Percentiles rank a stretch among this genome's conserved stretches.
Conservation (phyloP, 1,284 basidiomycete genomes). For the Papiliotrema fonsecae region DNA sequence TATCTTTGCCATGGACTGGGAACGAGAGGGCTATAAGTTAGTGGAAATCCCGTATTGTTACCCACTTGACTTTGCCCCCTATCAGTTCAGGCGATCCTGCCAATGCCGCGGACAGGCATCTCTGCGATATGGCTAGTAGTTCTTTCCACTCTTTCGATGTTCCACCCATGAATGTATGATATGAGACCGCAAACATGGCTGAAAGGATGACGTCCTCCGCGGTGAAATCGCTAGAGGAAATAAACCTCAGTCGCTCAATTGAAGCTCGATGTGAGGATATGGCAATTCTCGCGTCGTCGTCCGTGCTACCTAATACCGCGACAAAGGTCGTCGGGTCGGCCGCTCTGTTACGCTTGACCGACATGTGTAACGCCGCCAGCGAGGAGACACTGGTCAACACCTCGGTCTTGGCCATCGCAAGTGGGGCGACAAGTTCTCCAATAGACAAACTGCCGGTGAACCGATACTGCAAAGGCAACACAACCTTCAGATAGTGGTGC, state of each 20-base stretch:
- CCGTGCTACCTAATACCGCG: background rate
- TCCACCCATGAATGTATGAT: slow-evolving; percentile 18
- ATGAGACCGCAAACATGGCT: slow-evolving; percentile 13
- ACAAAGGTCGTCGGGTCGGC: background rate
- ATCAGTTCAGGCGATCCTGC: slow-evolving; percentile 3
- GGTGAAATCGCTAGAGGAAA: slow-evolving; percentile 7
- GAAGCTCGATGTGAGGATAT: slow-evolving; percentile 6
- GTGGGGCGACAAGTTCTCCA: slow-evolving; percentile 15
- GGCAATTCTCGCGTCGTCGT: slow-evolving; percentile 8
- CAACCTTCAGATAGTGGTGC: slow-evolving; percentile 27
- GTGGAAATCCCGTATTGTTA: background rate
- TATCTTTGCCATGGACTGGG: slow-evolving; percentile 56
- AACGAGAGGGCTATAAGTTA: slow-evolving; percentile 29
- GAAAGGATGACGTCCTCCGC: slow-evolving; percentile 15
- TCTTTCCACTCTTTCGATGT: slow-evolving; percentile 13
- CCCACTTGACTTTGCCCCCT: background rate
- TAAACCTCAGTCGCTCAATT: slow-evolving; percentile 2
- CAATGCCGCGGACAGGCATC: slow-evolving; percentile 8
- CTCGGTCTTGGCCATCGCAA: slow-evolving; percentile 16
- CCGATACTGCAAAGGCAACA: slow-evolving; percentile 25
- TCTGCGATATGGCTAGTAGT: slow-evolving; percentile 9
- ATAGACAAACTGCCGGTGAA: slow-evolving; percentile 15
- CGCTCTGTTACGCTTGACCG: slow-evolving; percentile 1
- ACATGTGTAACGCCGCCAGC: slow-evolving; percentile 22
- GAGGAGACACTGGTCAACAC: slow-evolving; percentile 15